Percentiles rank a stretch among this genome's conserved stretches.
Conservation (phyloP, 805 yeast genomes). For the Wickerhamiella hasegawae region DNA sequence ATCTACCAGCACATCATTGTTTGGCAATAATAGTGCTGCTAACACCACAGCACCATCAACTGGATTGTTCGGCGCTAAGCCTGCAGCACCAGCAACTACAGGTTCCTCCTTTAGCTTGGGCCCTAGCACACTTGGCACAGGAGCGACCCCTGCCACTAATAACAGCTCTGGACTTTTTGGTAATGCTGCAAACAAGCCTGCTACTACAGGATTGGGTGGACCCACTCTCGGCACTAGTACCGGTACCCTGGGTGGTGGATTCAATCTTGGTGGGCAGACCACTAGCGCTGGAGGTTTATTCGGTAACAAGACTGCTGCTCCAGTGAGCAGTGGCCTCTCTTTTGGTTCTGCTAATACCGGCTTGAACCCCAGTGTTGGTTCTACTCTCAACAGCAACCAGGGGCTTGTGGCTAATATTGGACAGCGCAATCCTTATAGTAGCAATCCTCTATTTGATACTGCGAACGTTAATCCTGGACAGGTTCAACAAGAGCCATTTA, state of each 20-base stretch:
- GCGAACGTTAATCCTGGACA: slow-evolving; percentile 17
- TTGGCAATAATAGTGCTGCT: slow-evolving; percentile 20
- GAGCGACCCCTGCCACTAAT: too few species aligned
- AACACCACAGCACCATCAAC: too few species aligned
- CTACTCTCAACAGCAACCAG: slow-evolving; percentile 11
- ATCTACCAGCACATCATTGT: slow-evolving; percentile 16
- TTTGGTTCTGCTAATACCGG: slow-evolving; percentile 17
- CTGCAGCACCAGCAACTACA: too few species aligned
- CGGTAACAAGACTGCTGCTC: slow-evolving; percentile 17
- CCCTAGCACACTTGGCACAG: too few species aligned
- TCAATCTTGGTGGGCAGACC: too few species aligned
- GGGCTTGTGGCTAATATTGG: slow-evolving; percentile 4
- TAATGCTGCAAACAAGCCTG: slow-evolving; percentile 9
- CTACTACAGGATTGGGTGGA: too few species aligned
- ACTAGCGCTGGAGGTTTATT: slow-evolving; percentile 21
- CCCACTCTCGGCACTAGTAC: too few species aligned
- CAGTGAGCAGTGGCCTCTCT: slow-evolving; percentile 17
- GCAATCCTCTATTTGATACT: slow-evolving; percentile 52
- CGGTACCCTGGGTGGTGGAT: too few species aligned
- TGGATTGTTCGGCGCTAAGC: too few species aligned
- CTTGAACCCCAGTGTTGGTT: neutral
- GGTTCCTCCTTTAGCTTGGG: too few species aligned
- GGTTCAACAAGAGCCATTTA: slow-evolving; percentile 28
- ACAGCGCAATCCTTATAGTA: slow-evolving; percentile 59
- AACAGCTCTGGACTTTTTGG: slow-evolving; percentile 3